Base-by-base conservation (phyloP, 768 basidiomycete genomes). In the Suillus ampliporus region DNA sequence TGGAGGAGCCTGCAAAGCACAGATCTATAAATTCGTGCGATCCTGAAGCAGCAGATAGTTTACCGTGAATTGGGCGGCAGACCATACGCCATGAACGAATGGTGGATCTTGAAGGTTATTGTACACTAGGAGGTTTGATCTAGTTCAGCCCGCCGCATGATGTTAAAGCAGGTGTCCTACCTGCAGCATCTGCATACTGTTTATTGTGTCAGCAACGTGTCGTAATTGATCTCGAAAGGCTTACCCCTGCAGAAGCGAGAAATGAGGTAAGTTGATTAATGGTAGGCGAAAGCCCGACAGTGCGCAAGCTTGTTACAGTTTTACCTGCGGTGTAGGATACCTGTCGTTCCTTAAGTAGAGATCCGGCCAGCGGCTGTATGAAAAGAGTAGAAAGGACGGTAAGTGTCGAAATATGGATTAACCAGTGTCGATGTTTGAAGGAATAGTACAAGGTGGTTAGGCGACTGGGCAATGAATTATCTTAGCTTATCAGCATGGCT, bases 291-390 rank as follows among this genome's bases (percentile, higher is more conserved):
- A 87, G 80, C 8, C 81, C 83, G 38, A 89, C 62, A 2, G 68
- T 69, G 44, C 78, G 74, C n/a, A 66, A 76, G 62, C 81, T 81
- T 3, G 73, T 78, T n/a, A 84, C 82, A 7, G 56, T 67, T 38
- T 46, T 80, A 68, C 68, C 67, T 52, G 46, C 23, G 50, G 60
- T 56, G 38, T 70, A 44, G 52, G 70, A 46, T 40, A 69, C 65
- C 44, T 74, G 64, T 51, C 58, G 66, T 38, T 70, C 57, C 43
- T 76, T 65, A 53, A 78, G 69, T n/a, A 78, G 44, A 14, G 73
- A 71, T 64, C 73, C 75, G 67, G 89, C 84, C 5, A 91, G 71
- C 5, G 89, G 87, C 67, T 89, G 89, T 35, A 87, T 82, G 0
- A 83, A 58, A 58, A 82, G 76, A 11, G 82, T 78, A 31, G 74